These are phyloP conservation scores for Xylariaceae sp. DNA, from an alignment of 2,329 filamentous ascomycete species.

Conservation along the genomic window DNA sequence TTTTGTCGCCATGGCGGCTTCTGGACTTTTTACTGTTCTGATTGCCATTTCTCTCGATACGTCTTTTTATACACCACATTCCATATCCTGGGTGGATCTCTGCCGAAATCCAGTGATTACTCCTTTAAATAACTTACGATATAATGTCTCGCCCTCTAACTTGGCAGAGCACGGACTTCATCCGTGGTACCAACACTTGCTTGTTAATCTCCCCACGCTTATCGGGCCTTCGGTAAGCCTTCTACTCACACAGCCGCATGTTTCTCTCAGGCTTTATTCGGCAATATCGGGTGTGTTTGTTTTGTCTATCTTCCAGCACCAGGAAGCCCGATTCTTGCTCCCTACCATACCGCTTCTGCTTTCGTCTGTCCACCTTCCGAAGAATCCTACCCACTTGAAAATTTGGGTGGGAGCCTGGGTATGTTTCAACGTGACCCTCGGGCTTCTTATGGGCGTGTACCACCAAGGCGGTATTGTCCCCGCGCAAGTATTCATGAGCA, in stretches of 20 bases:
- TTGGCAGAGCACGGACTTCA: constrained; percentile 76
- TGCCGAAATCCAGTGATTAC: constrained; percentile 70
- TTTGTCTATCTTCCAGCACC: constrained; percentile 75
- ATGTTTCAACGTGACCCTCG: constrained; percentile 68
- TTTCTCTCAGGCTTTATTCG: constrained; percentile 68
- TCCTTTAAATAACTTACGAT: constrained; percentile 75
- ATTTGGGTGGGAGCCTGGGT: constrained; percentile 67
- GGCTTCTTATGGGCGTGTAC: constrained; percentile 76
- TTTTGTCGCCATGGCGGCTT: constrained; percentile 64
- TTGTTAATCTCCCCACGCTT: constrained; percentile 71
- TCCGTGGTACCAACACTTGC: constrained; percentile 75
- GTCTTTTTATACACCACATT: constrained; percentile 71
- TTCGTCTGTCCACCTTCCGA: constrained; percentile 71
- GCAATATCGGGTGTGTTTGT: constrained; percentile 71
- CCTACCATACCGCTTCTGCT: constrained; percentile 77
- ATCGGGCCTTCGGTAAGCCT: constrained; percentile 70
- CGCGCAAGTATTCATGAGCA: constrained; percentile 73
- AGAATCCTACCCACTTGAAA: constrained; percentile 50
- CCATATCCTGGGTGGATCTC: constrained; percentile 67
- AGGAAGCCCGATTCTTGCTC: constrained; percentile 78
- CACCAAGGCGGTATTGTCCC: constrained; percentile 81
- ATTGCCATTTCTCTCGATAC: constrained; percentile 84
- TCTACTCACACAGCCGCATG: constrained; percentile 59
- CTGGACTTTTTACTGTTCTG: constrained; percentile 67
- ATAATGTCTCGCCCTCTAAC: constrained; percentile 72